Percentiles rank a stretch among this genome's conserved stretches.
These are phyloP conservation scores for Phytophthora foliorum DNA, from an alignment of 352 stramenopile species.

Conservation along the genomic window DNA sequence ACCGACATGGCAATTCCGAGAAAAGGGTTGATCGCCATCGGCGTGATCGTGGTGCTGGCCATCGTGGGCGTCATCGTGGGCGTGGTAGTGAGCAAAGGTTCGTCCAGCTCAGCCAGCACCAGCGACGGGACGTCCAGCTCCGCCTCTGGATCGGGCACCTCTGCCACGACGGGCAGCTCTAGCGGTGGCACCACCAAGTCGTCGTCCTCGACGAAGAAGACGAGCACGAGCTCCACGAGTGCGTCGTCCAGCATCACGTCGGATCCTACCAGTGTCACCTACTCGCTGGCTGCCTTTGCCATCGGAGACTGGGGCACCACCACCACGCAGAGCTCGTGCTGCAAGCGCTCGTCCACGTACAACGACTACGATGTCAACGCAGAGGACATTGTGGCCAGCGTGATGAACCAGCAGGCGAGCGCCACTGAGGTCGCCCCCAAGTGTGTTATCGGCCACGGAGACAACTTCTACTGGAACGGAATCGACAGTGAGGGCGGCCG, in stretches of 20 bases:
- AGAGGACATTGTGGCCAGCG: slow-evolving; percentile 58
- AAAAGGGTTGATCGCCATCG: slow-evolving; percentile 46
- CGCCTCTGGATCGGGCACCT: slow-evolving; percentile 22
- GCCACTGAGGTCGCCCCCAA: slow-evolving; percentile 54
- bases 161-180: slow-evolving; percentile 21
- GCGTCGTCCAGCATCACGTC: slow-evolving; percentile 41
- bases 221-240: slow-evolving; percentile 28
- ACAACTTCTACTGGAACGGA: slow-evolving; percentile 79
- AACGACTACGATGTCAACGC: slow-evolving; percentile 71
- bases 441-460: slow-evolving; percentile 65
- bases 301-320: slow-evolving; percentile 84
- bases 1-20: slow-evolving; percentile 32
- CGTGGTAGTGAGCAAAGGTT: slow-evolving; percentile 44
- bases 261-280: slow-evolving; percentile 47
- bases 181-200: slow-evolving; percentile 15
- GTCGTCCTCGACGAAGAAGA: slow-evolving; percentile 27
- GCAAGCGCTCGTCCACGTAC: slow-evolving; percentile 61
- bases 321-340: slow-evolving; percentile 68
- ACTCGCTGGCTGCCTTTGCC: slow-evolving; percentile 66
- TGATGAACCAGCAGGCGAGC: slow-evolving; percentile 67
- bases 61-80: slow-evolving; percentile 59
- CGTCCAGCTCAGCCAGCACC: slow-evolving; percentile 38
- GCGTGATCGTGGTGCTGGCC: slow-evolving; percentile 52
- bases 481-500: slow-evolving; percentile 56
- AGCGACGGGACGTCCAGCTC: slow-evolving; percentile 29